Conservation (phyloP, 352 stramenopile species). For the Phytophthora vignae region DNA sequence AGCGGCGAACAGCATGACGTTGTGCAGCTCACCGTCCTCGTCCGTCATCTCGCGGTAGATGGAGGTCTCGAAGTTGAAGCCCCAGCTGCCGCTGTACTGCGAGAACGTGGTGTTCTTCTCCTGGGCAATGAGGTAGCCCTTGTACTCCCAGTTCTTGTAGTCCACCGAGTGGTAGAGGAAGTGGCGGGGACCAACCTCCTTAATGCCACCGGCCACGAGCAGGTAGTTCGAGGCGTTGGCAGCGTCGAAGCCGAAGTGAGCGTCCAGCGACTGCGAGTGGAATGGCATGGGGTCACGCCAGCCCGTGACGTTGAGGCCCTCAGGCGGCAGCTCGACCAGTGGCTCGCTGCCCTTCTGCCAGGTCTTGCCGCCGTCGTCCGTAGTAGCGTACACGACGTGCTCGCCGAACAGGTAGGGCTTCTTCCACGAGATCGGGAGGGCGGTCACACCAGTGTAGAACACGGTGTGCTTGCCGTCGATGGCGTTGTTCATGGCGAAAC, state of each 20-base stretch:
- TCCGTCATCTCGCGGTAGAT: background rate
- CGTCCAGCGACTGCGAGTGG: constrained; percentile 56
- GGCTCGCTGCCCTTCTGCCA: constrained; percentile 61
- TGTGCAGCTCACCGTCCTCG: background rate
- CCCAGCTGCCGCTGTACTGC: constrained; percentile 38
- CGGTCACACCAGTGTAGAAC: constrained; percentile 61
- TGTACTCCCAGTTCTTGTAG: constrained; percentile 61
- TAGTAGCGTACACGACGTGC: constrained; percentile 68
- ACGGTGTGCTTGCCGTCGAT: constrained; percentile 63
- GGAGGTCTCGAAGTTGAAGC: background rate
- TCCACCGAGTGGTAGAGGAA: constrained; percentile 62
- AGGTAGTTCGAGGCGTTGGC: constrained; percentile 53
- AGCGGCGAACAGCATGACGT: background rate
- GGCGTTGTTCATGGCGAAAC: constrained; percentile 53
- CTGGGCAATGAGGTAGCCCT: constrained; percentile 59
- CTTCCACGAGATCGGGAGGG: constrained; percentile 54
- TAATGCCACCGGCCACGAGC: constrained; percentile 51
- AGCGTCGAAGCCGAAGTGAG: constrained; percentile 29
- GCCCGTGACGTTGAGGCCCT: constrained; percentile 56
- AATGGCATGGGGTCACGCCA: constrained; percentile 66
- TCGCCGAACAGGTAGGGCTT: constrained; percentile 53
- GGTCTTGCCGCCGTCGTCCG: constrained; percentile 55
- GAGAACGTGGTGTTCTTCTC: constrained; percentile 69
- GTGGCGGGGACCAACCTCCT: constrained; percentile 48
- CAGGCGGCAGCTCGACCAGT: constrained; percentile 44